Evolutionary conservation across 2,329 filamentous ascomycete species (phyloP), one percentile per base, ranked within the genome.

Genomic region (Nemania serpens): DNA sequence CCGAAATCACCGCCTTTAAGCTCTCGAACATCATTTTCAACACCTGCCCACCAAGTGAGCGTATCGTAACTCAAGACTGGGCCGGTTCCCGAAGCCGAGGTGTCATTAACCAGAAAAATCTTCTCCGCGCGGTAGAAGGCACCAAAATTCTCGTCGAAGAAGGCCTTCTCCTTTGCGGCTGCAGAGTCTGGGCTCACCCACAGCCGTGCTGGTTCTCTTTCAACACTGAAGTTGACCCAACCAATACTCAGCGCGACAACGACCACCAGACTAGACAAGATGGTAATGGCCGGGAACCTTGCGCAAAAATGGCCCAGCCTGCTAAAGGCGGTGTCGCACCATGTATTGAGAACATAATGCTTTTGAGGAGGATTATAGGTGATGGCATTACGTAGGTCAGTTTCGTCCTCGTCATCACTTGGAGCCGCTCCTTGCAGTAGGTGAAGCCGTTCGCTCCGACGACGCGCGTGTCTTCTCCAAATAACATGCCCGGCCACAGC

Each of bases 151-250:
- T 85, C 75, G 73, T 99, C 96, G 66, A 98, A 99, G 73, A 96
- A 99, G 1, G 84, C 84, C 78, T 99, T 99, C 74, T 99, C 94
- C 73, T 92, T 85, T 0, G 95, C 95, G 18, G 96, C 94, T 50
- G 88, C 86, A 3, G 95, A 98, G 9, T 90, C 90, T 7, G 95
- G 95, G 69, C 94, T 93, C n/a, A 99, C 95, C 95, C 95, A 99
- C 9, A 99, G 80, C 49, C 91, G 88, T 11, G 96, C 95, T 5
- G 95, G 95, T 64, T 98, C 90, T 20, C 83, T 91, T 75, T 98
- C 95, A 37, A 99, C 82, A n/a, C 91, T 84, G 71, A 99, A 99
- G 46, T 86, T 86, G 60, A 95, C 79, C 91, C 92, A 96, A 1
- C 95, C 95, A 37, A 94, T 77, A 72, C 93, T 97, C 63, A 99